Evolutionary conservation across 768 basidiomycete species (phyloP).

Genomic region (Candolleomyces aberdarensis): DNA sequence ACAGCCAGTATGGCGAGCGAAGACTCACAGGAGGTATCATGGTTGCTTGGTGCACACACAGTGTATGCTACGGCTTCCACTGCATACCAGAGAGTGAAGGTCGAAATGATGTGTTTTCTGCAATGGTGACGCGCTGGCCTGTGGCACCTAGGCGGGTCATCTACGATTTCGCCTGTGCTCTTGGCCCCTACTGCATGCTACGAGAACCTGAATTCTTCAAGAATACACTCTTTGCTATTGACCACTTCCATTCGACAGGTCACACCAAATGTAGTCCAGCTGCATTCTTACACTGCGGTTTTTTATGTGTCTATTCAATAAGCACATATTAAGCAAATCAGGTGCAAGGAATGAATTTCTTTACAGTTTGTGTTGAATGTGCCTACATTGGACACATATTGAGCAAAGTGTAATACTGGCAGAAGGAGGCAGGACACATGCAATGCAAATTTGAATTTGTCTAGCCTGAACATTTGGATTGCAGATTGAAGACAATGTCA

Average conservation of each 20-base stretch:
- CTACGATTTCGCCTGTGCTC: conserved; percentile 31
- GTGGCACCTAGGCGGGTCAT: conserved; percentile 21
- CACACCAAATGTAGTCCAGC: conserved; percentile 30
- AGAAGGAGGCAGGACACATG: too few species aligned
- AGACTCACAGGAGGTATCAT: conserved; percentile 28
- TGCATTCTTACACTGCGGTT: too few species aligned
- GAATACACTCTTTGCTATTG: conserved; percentile 30
- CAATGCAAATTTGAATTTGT: too few species aligned
- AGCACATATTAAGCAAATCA: too few species aligned
- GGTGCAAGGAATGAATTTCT: too few species aligned
- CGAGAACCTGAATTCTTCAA: conserved; percentile 26
- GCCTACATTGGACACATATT: too few species aligned
- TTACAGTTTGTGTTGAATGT: too few species aligned
- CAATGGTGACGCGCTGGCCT: conserved; percentile 30
- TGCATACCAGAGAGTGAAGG: conserved; percentile 34
- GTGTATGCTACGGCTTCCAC: conserved; percentile 31
- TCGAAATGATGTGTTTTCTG: conserved; percentile 36
- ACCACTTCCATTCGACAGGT: conserved; percentile 29
- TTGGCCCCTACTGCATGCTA: conserved; percentile 30
- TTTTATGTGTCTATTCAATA: too few species aligned
- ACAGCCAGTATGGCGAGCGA: background rate
- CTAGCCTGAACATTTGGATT: too few species aligned
- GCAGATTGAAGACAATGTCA: too few species aligned
- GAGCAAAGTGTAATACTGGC: too few species aligned
- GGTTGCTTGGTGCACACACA: conserved; percentile 32